Base-by-base conservation (phyloP, 345 rosid genomes). In the Psidium guajava region DNA sequence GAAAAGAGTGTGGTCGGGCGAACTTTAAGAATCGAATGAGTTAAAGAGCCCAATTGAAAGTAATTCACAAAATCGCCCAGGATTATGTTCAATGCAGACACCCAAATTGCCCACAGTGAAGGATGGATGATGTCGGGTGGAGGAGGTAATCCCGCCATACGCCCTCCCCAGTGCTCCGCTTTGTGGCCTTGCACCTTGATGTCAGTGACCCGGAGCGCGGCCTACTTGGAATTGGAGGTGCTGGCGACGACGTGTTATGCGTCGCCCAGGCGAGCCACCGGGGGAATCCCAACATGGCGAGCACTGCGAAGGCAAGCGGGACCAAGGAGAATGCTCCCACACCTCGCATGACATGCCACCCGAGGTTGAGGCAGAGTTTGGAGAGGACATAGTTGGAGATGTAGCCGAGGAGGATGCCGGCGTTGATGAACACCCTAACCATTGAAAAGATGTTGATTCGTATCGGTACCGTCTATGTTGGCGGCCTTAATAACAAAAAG, bases 341-440 rank as follows among this genome's bases (percentile, higher is more conserved):
- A 25, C 98, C 98, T 11, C 94, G 95, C 98, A 96, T 96, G 83
- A 93, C 49, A 77, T 97, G 90, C 98, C 99, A 97, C 6, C 94
- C 94, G 2, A 97, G 50, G 82, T 92, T 55, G 0, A 50, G 32
- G 1, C 96, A 89, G 8, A 95, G 90, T 27, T 92, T 94, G 2
- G 97, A 90, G 87, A 96, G 94, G 6, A 88, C 98, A 36, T 87
- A 91, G 91, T 95, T 97, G 13, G 98, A 94, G 36, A 95, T 94
- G 20, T 94, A 95, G 2, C 98, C 99, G 1, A 96, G 56, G 54
- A 96, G 83, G 36, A 94, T 90, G 7, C 96, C 96, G 3, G 36
- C 86, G 58, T 94, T 96, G 36, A 96, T 94, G 82, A 96, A 96
- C 13, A 97, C 97, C 95, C 95, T 88, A 42, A 52, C 56, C 56